These are phyloP conservation scores for Entonaema liquescens DNA, from an alignment of 495 filamentous ascomycete genomes.

Conservation along the genomic window DNA sequence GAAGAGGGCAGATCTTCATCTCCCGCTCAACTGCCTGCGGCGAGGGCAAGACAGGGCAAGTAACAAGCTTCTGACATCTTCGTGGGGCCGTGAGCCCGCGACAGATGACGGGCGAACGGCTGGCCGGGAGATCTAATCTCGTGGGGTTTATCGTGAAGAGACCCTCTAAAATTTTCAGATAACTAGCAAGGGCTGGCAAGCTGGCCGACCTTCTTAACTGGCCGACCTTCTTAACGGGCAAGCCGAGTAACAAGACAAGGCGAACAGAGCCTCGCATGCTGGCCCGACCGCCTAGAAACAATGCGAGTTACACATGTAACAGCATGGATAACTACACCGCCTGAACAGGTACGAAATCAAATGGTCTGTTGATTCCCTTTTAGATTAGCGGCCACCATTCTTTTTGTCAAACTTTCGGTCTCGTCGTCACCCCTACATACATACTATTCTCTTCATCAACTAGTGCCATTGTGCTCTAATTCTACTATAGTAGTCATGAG, in stretches of 20 bases:
- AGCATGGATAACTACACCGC: conserved; percentile 4
- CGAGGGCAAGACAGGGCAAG: conserved; percentile 3
- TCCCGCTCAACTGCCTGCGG: conserved; percentile 24
- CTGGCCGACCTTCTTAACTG: too few species aligned
- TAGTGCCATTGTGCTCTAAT: neutral
- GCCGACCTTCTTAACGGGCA: neutral
- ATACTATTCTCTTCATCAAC: conserved; percentile 3
- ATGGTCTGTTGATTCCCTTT: conserved; percentile 7
- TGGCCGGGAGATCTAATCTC: conserved; percentile 25
- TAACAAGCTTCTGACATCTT: conserved; percentile 27
- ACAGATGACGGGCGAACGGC: conserved; percentile 21
- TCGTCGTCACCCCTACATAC: neutral
- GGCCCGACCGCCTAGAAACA: conserved; percentile 6
- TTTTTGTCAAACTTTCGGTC: conserved; percentile 10
- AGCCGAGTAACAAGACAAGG: conserved; percentile 9
- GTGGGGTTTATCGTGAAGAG: conserved; percentile 32
- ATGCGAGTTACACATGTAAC: conserved; percentile 22
- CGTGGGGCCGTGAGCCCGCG: conserved; percentile 30
- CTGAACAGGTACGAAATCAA: neutral
- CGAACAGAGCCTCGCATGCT: conserved; percentile 6
- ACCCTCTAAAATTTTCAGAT: neutral
- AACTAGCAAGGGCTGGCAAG: conserved; percentile 12
- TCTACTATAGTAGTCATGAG: conserved; percentile 6
- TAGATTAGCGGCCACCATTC: neutral
- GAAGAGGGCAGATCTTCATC: conserved; percentile 37